Base-by-base conservation (phyloP, 208 protist genomes). In the Leishmania major region DNA sequence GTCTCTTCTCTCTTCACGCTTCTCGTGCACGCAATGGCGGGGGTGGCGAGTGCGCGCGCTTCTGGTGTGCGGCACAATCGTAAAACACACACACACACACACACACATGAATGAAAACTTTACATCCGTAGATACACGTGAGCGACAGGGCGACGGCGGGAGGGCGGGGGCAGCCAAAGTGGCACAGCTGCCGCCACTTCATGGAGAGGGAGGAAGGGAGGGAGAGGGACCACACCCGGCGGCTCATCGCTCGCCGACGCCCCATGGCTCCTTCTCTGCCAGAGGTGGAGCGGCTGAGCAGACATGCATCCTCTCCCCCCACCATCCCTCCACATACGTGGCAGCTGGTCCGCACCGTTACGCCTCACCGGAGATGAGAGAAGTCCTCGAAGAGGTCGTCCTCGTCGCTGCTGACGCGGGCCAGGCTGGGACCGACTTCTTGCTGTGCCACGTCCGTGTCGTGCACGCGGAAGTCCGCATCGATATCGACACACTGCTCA, bases 401-500 rank as follows among this genome's bases (percentile, higher is more conserved):
- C 31, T 94, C 89, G 22, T 93, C 93, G 60, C 80, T 85, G 78
- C 88, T 90, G 35, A 93, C 88, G 4, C 83, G 85, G 10, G 90
- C 89, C 37, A 95, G 79, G n/a, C 83, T 88, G 10, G 92, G 90
- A 31, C 87, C 88, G 11, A 87, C 84, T 15, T 87, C 84, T 76
- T 94, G 86, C 83, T 87, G 80, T 31, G 85, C 86, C 19, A 83
- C 87, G 73, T 92, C 92, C 0, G 85, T 79, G 74, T 97, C 94
- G 77, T 90, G 91, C 22, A 98, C 92, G 51, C 93, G 89, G 74
- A 96, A 98, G 80, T 99, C 98, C 25, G 95, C 96, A 87, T 99
- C 98, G 76, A 99, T 99, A 60, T 98, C 97, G 62, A 93, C 81
- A 81, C 98, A 99, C 49, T 99, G 93, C 72, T 94, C 91, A 79